Evolutionary conservation across 2,329 filamentous ascomycete genomes (phyloP), one percentile per base, ranked within the genome.

Genomic region (Fusarium clavum): DNA sequence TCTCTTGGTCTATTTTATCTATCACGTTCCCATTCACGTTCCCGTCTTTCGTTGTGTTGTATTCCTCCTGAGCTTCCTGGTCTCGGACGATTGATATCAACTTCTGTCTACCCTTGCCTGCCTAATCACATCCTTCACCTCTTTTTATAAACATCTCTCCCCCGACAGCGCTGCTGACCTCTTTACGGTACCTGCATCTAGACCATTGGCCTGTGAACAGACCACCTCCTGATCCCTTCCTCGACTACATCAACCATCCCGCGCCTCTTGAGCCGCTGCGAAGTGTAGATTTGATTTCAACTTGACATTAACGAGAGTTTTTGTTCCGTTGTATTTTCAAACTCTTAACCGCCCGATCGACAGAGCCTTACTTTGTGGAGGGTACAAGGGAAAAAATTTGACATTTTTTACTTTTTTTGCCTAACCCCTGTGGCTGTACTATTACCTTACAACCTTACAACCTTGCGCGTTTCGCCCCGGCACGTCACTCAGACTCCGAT

Each of bases 141-240:
- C 45, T 40, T 48, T 58, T 44, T 30, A 30, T 38, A 64, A 70
- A 34, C 61, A 66, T 62, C 57, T 57, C 49, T 54, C 52, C 61
- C 62, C 63, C 68, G 54, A 61, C 61, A 38, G 58, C 70, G 69
- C 70, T 67, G 67, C 66, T 74, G 70, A 76, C 73, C 64, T 62
- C 62, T 64, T 58, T 66, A 46, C 58, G 69, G 75, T 73, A 75
- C 75, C 73, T 76, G 75, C 73, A 71, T 76, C 73, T 77, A 74
- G 61, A 64, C 60, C 57, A 64, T 60, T 66, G 61, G 43, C 34
- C 55, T 67, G 72, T 69, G 75, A 76, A 76, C 74, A 76, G 74
- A 76, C 73, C 74, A 76, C 74, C 65, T 69, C 69, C 63, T 71
- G 72, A 75, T 75, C 73, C 73, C 69, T 66, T 73, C 65, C 40